Percentiles rank a stretch among this genome's conserved stretches.
Conservation (phyloP, 805 yeast genomes). For the Cyberlindnera xylosilytica region DNA sequence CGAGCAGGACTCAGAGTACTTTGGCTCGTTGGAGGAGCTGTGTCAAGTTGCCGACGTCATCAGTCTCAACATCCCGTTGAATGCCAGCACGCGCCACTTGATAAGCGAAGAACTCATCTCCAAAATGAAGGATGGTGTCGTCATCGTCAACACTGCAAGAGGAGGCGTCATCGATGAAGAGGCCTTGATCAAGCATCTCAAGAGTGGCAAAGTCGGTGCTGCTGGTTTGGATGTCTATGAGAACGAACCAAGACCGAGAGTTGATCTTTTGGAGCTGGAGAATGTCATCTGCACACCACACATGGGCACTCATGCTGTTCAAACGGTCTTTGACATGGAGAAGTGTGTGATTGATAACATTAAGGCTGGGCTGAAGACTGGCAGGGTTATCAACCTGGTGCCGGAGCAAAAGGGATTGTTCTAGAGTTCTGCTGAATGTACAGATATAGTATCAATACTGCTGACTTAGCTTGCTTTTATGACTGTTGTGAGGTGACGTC, state of each 20-base stretch:
- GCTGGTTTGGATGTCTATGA: slow-evolving; percentile 59
- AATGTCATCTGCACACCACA: slow-evolving; percentile 56
- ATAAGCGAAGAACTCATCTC: slow-evolving; percentile 39
- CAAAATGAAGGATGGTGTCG: slow-evolving; percentile 36
- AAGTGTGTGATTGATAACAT: slow-evolving; percentile 41
- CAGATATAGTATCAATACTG: too few relatives aligned
- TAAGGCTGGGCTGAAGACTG: slow-evolving; percentile 36
- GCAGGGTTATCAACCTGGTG: slow-evolving; percentile 48
- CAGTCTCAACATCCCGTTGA: slow-evolving; percentile 52
- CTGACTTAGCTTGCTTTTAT: too few relatives aligned
- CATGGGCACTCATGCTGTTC: slow-evolving; percentile 50
- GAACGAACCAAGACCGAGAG: slow-evolving; percentile 42
- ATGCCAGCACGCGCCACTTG: slow-evolving; percentile 47
- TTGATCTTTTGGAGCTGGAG: slow-evolving; percentile 21
- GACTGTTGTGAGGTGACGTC: too few relatives aligned
- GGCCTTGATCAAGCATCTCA: slow-evolving; percentile 42
- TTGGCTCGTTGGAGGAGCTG: slow-evolving; percentile 29
- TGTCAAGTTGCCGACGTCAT: slow-evolving; percentile 44
- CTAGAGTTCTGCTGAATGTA: background rate
- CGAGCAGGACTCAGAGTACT: slow-evolving; percentile 37
- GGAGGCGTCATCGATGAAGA: slow-evolving; percentile 50
- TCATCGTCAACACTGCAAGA: slow-evolving; percentile 55
- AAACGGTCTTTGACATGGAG: slow-evolving; percentile 38
- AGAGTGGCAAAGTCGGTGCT: slow-evolving; percentile 42
- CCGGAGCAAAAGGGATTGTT: slow-evolving; percentile 41